Conservation (phyloP, 2,329 filamentous ascomycete species). For the Venturia pyrina region DNA sequence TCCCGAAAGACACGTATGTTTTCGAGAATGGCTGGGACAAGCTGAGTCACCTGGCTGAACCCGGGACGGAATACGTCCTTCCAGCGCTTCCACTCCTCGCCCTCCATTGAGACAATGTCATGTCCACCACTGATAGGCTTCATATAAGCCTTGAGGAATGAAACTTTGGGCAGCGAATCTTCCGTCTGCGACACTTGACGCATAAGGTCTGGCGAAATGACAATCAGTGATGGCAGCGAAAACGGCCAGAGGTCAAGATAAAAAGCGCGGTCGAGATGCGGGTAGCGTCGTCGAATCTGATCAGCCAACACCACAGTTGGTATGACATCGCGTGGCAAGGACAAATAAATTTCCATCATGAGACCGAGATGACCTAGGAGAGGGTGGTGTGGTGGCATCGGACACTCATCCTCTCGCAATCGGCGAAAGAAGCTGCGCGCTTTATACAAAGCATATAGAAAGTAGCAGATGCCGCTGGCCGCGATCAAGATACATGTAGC, state of each 20-base stretch:
- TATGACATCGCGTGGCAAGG: background rate
- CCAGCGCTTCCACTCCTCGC: slow-evolving; percentile 3
- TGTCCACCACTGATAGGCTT: background rate
- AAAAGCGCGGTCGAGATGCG: background rate
- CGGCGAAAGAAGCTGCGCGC: background rate
- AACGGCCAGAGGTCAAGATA: slow-evolving; percentile 10
- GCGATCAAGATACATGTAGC: background rate
- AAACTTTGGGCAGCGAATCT: background rate
- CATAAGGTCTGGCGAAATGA: background rate
- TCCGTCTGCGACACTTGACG: slow-evolving; percentile 2
- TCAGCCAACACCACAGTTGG: background rate
- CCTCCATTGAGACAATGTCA: slow-evolving; percentile 4
- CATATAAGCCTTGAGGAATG: background rate
- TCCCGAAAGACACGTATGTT: slow-evolving; percentile 5
- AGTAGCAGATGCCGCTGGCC: background rate
- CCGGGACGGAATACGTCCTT: slow-evolving; percentile 10
- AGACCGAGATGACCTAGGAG: background rate
- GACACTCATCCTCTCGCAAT: background rate
- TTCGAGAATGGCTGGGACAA: slow-evolving; percentile 7
- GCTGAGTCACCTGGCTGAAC: slow-evolving; percentile 7
- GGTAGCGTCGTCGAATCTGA: background rate
- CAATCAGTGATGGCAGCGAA: slow-evolving; percentile 3
- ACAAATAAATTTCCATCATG: background rate
- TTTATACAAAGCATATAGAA: background rate
- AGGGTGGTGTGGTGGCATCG: background rate